Percentiles rank a stretch among this genome's conserved stretches.
Evolutionary conservation across 2,329 filamentous ascomycete species (phyloP).

Genomic region (Nectriaceae sp.): DNA sequence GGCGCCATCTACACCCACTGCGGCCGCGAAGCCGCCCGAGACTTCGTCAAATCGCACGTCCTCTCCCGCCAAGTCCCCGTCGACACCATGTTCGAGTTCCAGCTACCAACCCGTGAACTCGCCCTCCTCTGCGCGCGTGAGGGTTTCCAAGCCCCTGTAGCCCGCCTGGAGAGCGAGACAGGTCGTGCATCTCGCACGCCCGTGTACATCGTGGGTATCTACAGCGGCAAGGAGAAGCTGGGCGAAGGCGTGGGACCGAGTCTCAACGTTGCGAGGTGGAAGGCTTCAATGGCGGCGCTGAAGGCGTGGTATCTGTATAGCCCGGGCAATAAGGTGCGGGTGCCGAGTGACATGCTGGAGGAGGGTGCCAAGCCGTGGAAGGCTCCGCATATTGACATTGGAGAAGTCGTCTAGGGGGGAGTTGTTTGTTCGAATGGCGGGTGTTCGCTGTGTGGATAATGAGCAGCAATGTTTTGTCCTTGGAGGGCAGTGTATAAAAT

Average conservation of each 20-base stretch:
- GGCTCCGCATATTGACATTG: slow-evolving; percentile 69
- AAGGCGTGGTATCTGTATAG: slow-evolving; percentile 98
- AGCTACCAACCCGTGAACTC: slow-evolving; percentile 80
- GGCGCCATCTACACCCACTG: slow-evolving; percentile 86
- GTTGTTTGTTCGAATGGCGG: slow-evolving; percentile 14
- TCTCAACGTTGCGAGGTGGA: slow-evolving; percentile 73
- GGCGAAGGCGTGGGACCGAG: slow-evolving; percentile 85
- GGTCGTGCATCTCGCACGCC: slow-evolving; percentile 82
- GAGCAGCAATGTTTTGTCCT: slow-evolving; percentile 26
- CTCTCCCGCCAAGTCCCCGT: slow-evolving; percentile 78
- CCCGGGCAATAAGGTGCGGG: slow-evolving; percentile 63
- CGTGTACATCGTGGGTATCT: slow-evolving; percentile 93
- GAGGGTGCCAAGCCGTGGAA: slow-evolving; percentile 64
- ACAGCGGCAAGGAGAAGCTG: slow-evolving; percentile 85
- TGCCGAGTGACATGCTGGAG: slow-evolving; percentile 71
- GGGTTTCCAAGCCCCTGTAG: slow-evolving; percentile 84
- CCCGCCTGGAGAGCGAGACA: slow-evolving; percentile 86
- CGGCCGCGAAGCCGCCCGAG: slow-evolving; percentile 75
- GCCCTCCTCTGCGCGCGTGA: slow-evolving; percentile 82
- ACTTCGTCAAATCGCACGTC: slow-evolving; percentile 83
- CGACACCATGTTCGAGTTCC: slow-evolving; percentile 79
- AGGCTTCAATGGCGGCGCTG: slow-evolving; percentile 81
- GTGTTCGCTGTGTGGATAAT: slow-evolving; percentile 28
- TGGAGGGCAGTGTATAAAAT: slow-evolving; percentile 34
- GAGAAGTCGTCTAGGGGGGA: slow-evolving; percentile 61